Percentiles rank a stretch among this genome's conserved stretches.
These are phyloP conservation scores for Microascus cirrosus DNA, from an alignment of 2,329 filamentous ascomycete genomes.

Conservation along the genomic window DNA sequence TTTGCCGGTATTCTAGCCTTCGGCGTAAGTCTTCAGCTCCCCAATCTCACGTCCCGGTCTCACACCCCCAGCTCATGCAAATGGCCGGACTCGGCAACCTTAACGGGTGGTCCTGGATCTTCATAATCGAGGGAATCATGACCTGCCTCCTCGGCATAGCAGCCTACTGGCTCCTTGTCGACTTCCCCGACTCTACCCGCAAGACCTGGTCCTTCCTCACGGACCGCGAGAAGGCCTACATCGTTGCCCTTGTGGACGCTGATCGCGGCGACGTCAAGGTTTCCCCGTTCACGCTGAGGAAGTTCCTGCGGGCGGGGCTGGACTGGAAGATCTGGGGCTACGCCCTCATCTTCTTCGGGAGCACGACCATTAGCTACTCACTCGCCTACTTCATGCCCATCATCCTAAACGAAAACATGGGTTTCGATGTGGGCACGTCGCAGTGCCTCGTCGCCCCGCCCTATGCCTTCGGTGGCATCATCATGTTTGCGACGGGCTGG, in stretches of 20 bases:
- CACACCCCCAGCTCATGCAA: constrained; percentile 40
- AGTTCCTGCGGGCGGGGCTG: constrained; percentile 32
- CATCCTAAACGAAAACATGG: constrained; percentile 53
- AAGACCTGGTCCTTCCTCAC: constrained; percentile 41
- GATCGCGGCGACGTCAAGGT: constrained; percentile 47
- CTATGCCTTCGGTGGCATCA: constrained; percentile 51
- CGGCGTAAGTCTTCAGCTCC: constrained; percentile 33
- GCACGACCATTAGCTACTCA: constrained; percentile 63
- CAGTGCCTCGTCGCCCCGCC: constrained; percentile 65
- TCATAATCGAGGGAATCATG: constrained; percentile 41
- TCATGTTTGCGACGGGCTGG: constrained; percentile 51
- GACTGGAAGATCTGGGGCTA: constrained; percentile 54
- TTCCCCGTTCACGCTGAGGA: constrained; percentile 36
- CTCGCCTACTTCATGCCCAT: constrained; percentile 72
- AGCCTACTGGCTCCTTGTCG: constrained; percentile 48
- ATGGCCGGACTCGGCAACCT: constrained; percentile 44
- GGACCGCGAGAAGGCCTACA: constrained; percentile 36
- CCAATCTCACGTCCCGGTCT: not conserved
- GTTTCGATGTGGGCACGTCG: constrained; percentile 49
- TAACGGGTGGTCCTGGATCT: constrained; percentile 58
- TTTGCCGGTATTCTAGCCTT: constrained; percentile 61
- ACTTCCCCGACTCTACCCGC: constrained; percentile 49
- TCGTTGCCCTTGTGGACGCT: constrained; percentile 39
- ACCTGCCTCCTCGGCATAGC: constrained; percentile 39
- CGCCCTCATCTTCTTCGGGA: constrained; percentile 49